Conservation (phyloP, 1,284 basidiomycete species). For the Moesziomyces sp. region DNA sequence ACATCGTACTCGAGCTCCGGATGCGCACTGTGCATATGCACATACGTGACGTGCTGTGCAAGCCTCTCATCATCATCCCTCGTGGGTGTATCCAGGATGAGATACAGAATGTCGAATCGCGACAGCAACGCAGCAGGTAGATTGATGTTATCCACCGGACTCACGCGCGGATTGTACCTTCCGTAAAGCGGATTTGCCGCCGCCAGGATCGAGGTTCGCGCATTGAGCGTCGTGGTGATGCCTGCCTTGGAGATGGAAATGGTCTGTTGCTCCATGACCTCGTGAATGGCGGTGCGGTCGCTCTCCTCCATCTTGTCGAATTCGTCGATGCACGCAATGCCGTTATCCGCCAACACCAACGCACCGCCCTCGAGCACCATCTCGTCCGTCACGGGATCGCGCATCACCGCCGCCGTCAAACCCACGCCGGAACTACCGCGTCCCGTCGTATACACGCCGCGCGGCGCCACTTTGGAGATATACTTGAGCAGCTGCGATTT, state of each 20-base stretch:
- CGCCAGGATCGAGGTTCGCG: slow-evolving; percentile 96
- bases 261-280: slow-evolving; percentile 99
- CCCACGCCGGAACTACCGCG: slow-evolving; percentile 98
- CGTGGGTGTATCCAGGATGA: slow-evolving; percentile 94
- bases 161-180: slow-evolving; percentile 95
- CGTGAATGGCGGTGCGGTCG: slow-evolving; percentile 97
- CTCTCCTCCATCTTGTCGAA: slow-evolving; percentile 99
- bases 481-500: slow-evolving; percentile 98
- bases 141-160: slow-evolving; percentile 99
- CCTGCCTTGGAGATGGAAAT: slow-evolving; percentile 99
- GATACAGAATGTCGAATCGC: slow-evolving; percentile 94
- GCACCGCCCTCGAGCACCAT: slow-evolving; percentile 99
- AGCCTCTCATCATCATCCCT: slow-evolving; percentile 94
- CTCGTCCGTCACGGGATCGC: slow-evolving; percentile 98
- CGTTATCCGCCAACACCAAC: slow-evolving; percentile 96
- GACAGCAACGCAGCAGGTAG: slow-evolving; percentile 94
- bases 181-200: slow-evolving; percentile 98
- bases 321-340: slow-evolving; percentile 99
- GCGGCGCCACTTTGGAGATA: slow-evolving; percentile 96
- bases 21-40: slow-evolving; percentile 94
- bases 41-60: slow-evolving; percentile 95
- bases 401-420: slow-evolving; percentile 98
- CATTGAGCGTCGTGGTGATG: slow-evolving; percentile 97
- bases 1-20: slow-evolving; percentile 78
- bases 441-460: slow-evolving; percentile 97